Percentiles rank a stretch among this genome's conserved stretches.
Conservation (phyloP, 441 rosid genomes). For the Populus hybrid region DNA sequence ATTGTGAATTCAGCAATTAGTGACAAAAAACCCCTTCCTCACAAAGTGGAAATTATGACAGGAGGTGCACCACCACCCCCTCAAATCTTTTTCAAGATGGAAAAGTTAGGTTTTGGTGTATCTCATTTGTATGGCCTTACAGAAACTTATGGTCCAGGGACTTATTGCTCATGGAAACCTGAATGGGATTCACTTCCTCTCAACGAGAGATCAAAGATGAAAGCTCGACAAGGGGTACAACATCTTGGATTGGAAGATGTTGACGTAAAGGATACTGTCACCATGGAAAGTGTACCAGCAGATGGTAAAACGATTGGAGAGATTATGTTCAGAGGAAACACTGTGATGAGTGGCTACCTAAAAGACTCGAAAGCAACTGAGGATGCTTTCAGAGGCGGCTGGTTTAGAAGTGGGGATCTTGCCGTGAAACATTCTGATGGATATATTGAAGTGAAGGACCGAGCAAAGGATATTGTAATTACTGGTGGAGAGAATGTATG, state of each 20-base stretch:
- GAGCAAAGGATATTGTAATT: conserved; percentile 64
- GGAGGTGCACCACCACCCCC: conserved; percentile 78
- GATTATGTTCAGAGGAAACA: conserved; percentile 69
- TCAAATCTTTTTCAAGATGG: conserved; percentile 56
- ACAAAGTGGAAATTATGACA: conserved; percentile 50
- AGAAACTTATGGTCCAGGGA: conserved; percentile 71
- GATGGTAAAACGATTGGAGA: conserved; percentile 66
- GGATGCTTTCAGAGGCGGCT: conserved; percentile 60
- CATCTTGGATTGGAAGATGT: conserved; percentile 60
- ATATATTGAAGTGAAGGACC: conserved; percentile 66
- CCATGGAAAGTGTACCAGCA: conserved; percentile 51
- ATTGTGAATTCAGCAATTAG: conserved; percentile 41
- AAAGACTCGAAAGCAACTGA: conserved; percentile 55
- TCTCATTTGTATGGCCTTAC: conserved; percentile 67
- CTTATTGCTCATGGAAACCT: conserved; percentile 63
- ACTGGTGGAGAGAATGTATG: conserved; percentile 75
- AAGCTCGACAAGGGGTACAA: conserved; percentile 56
- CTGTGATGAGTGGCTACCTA: conserved; percentile 73
- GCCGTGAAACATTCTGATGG: conserved; percentile 67
- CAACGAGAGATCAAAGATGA: conserved; percentile 47
- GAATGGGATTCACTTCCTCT: conserved; percentile 61
- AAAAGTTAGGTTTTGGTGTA: conserved; percentile 54
- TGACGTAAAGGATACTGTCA: conserved; percentile 50
- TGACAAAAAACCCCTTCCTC: conserved; percentile 42
- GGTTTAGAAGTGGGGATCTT: conserved; percentile 69